Percentiles rank a stretch among this genome's conserved stretches.
phyloP scores from a whole-genome alignment of 2,329 filamentous ascomycete genomes.

The Aspergillus chevalieri region DNA sequence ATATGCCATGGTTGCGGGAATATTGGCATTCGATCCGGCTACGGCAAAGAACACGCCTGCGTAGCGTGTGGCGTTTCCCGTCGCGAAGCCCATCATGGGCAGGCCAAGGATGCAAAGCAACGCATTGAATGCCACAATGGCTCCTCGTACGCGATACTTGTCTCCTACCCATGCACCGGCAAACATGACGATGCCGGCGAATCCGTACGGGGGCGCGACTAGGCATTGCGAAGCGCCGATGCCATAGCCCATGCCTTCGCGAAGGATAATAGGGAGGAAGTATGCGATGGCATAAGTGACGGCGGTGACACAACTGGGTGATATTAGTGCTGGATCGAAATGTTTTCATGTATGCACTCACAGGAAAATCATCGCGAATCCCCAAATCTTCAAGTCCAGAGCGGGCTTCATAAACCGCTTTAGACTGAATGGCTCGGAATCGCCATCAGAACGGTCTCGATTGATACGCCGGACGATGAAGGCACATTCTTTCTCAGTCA shows the following conservation, averaged over 20 bases:
- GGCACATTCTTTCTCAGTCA: constrained; percentile 36
- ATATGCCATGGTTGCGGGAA: constrained; percentile 69
- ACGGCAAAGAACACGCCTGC: constrained; percentile 70
- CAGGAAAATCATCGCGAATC: constrained; percentile 48
- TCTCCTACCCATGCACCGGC: constrained; percentile 59
- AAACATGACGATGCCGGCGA: constrained; percentile 60
- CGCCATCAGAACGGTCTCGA: constrained; percentile 48
- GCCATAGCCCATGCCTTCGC: constrained; percentile 55
- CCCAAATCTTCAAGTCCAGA: constrained; percentile 51
- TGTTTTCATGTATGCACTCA: constrained; percentile 34
- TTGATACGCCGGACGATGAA: constrained; percentile 49
- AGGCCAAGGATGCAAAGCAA: constrained; percentile 63
- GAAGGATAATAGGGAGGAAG: constrained; percentile 70
- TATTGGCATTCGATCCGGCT: constrained; percentile 69
- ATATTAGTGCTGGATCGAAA: not conserved
- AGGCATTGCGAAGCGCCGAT: constrained; percentile 62
- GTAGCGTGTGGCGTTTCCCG: constrained; percentile 55
- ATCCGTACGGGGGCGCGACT: constrained; percentile 61
- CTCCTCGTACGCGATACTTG: constrained; percentile 59
- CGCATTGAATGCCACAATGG: constrained; percentile 62
- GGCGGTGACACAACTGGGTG: constrained; percentile 53
- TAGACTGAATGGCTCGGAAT: constrained; percentile 43
- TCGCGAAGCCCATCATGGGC: constrained; percentile 64
- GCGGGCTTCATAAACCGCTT: constrained; percentile 44
- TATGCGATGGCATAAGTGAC: constrained; percentile 70